Evolutionary conservation across 73 alveolate genomes (phyloP).

Genomic region (Tetrahymena borealis): DNA sequence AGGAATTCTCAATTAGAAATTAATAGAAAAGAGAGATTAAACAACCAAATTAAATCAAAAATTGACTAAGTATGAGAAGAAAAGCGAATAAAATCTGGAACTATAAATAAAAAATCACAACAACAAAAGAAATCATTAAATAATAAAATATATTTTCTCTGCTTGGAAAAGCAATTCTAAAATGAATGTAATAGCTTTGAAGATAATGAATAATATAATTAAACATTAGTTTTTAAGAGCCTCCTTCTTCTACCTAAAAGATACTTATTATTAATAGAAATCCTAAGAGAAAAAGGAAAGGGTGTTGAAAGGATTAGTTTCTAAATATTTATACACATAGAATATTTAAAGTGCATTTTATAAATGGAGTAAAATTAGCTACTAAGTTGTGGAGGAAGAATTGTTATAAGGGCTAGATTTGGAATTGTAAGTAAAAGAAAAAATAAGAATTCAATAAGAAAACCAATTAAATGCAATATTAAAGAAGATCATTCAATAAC

Average conservation of each 20-base stretch:
- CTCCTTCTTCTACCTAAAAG: not conserved
- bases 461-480: not conserved
- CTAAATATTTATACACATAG: not conserved
- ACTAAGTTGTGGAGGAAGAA: not conserved
- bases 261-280: not conserved
- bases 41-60: not conserved
- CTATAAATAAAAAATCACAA: not conserved
- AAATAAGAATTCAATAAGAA: not conserved
- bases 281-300: not conserved
- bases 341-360: not conserved
- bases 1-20: not conserved
- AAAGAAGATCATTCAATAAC: not conserved
- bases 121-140: not conserved
- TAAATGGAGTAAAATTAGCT: not conserved
- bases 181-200: not conserved
- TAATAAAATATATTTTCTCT: not conserved
- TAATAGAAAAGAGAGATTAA: not conserved
- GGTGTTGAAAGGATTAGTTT: not conserved
- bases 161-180: not conserved
- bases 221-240: not conserved
- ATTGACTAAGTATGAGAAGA: not conserved
- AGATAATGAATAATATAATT: not conserved
- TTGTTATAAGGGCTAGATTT: not conserved
- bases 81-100: not conserved
- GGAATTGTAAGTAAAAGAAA: not conserved